Evolutionary conservation across 1,139 yeast species (phyloP).

Genomic region (Taiozyma sp.): DNA sequence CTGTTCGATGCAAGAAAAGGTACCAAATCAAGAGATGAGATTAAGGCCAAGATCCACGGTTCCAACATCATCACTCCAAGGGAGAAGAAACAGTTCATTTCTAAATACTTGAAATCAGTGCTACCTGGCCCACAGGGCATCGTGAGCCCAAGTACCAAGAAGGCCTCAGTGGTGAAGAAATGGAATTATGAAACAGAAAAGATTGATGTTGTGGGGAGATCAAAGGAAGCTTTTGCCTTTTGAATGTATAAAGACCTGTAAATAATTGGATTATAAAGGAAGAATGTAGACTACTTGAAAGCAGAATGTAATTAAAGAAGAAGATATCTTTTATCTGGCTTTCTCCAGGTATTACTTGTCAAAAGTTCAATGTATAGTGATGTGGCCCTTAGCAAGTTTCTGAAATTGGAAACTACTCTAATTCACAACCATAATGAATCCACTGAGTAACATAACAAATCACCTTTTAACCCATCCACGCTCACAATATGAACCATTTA

Average conservation of each 20-base stretch:
- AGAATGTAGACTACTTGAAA: not conserved
- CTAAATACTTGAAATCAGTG: conserved; percentile 38
- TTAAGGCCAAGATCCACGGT: conserved; percentile 28
- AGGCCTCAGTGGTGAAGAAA: conserved; percentile 34
- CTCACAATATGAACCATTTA: not conserved
- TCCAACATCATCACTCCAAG: conserved; percentile 35
- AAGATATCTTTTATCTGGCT: no score
- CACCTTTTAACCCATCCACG: not conserved
- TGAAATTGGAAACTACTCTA: no score
- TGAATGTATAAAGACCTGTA: not conserved
- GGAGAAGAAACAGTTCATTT: conserved; percentile 35
- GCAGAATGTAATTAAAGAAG: no score
- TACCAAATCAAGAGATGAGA: conserved; percentile 21
- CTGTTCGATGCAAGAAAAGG: conserved; percentile 21
- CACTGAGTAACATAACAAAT: no score
- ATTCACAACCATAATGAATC: no score
- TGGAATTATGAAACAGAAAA: conserved; percentile 45
- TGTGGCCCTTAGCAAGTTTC: no score
- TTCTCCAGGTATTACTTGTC: no score
- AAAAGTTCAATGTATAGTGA: no score
- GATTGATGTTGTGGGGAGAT: conserved; percentile 32
- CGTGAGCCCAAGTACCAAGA: conserved; percentile 31
- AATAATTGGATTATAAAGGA: not conserved
- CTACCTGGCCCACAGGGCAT: conserved; percentile 28
- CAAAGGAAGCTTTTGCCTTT: not conserved